phyloP scores from a whole-genome alignment of 2,329 filamentous ascomycete genomes.

The Fusarium robinianum region DNA sequence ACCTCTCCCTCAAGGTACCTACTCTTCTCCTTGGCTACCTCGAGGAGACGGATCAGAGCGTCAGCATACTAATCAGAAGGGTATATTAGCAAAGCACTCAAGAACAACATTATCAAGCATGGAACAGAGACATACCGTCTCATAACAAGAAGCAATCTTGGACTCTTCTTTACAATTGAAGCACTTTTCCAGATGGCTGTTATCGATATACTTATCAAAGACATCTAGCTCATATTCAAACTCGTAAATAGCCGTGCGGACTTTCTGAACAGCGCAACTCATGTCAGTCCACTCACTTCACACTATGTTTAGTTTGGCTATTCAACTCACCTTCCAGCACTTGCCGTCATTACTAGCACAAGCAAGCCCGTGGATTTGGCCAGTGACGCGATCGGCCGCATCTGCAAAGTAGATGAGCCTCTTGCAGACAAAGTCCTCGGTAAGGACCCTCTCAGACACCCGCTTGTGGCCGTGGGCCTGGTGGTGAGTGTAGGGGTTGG shows the following conservation, averaged over 20 bases:
- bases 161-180: slow-evolving; percentile 32
- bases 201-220: slow-evolving; percentile 36
- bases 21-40: slow-evolving; percentile 32
- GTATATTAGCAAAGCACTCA: neutral
- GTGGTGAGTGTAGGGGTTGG: neutral
- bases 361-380: slow-evolving; percentile 23
- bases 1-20: slow-evolving; percentile 35
- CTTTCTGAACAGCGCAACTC: slow-evolving; percentile 16
- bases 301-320: too few species aligned
- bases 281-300: slow-evolving; percentile 15
- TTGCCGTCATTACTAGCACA: slow-evolving; percentile 17
- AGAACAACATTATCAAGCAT: neutral
- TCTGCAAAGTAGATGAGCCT: slow-evolving; percentile 32
- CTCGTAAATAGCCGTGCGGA: slow-evolving; percentile 32
- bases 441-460: slow-evolving; percentile 17
- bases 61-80: slow-evolving; percentile 34
- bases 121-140: slow-evolving; percentile 17
- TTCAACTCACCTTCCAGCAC: slow-evolving; percentile 35
- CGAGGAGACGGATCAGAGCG: slow-evolving; percentile 35
- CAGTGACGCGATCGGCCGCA: slow-evolving; percentile 30
- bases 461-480: slow-evolving; percentile 3
- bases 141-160: slow-evolving; percentile 36
- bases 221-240: slow-evolving; percentile 36
- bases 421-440: slow-evolving; percentile 29
- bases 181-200: slow-evolving; percentile 33